phyloP scores from a whole-genome alignment of 768 basidiomycete species.

The Trametes elegans region DNA sequence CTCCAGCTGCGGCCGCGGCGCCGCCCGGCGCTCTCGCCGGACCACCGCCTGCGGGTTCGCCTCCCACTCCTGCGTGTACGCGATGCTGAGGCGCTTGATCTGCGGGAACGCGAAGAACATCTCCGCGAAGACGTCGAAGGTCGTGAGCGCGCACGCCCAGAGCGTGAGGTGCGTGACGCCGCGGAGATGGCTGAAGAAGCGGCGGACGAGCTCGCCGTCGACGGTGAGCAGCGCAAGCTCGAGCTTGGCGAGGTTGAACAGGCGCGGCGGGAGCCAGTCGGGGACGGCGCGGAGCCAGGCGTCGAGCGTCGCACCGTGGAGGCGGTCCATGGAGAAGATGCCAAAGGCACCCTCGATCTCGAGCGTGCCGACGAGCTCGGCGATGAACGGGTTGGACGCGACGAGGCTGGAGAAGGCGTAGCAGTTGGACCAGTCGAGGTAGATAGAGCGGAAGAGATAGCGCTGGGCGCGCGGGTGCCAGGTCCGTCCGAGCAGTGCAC shows the following conservation, averaged over 20 bases:
- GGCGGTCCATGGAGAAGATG: constrained; percentile 17
- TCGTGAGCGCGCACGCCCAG: constrained; percentile 15
- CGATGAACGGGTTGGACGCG: constrained; percentile 3
- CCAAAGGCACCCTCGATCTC: constrained; percentile 20
- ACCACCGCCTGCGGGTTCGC: not conserved
- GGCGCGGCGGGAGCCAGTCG: not conserved
- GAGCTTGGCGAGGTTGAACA: constrained; percentile 13
- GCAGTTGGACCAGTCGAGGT: constrained; percentile 18
- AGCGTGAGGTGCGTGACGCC: constrained; percentile 14
- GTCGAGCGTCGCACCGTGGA: constrained; percentile 16
- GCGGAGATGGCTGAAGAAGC: constrained; percentile 4
- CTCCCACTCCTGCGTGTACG: constrained; percentile 17
- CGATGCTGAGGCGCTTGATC: constrained; percentile 11
- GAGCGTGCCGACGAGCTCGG: constrained; percentile 3
- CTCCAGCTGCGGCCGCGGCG: not conserved
- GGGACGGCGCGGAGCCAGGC: constrained; percentile 17
- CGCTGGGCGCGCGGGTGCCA: constrained; percentile 16
- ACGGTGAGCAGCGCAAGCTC: constrained; percentile 15
- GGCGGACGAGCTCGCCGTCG: constrained; percentile 6
- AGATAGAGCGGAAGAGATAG: constrained; percentile 19
- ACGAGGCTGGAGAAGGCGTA: constrained; percentile 13
- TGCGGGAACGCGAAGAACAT: constrained; percentile 6
- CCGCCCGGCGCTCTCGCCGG: not conserved
- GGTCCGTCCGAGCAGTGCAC: constrained; percentile 12
- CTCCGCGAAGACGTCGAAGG: constrained; percentile 14